phyloP scores from a whole-genome alignment of 306 rosid species.

The Castanospermum australe region DNA sequence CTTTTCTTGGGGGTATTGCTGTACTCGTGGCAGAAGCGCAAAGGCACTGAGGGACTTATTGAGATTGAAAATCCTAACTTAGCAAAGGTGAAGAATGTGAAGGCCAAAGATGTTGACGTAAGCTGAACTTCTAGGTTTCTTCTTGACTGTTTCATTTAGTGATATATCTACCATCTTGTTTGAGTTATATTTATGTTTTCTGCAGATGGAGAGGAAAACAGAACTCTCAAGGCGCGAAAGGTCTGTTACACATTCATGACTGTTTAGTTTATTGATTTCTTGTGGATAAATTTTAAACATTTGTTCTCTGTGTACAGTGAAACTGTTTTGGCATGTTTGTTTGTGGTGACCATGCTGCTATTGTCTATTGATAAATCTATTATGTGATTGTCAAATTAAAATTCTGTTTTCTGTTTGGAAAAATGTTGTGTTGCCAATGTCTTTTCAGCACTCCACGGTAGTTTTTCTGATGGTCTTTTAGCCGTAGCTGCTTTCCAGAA shows the following conservation, averaged over 20 bases:
- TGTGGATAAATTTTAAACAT: background rate
- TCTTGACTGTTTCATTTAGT: background rate
- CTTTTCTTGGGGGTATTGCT: background rate
- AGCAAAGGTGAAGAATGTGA: constrained; percentile 51
- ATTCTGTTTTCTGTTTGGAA: background rate
- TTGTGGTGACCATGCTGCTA: background rate
- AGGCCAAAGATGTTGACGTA: constrained; percentile 59
- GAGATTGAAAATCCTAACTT: constrained; percentile 77
- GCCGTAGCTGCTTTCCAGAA: background rate
- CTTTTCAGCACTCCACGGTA: background rate
- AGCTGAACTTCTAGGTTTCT: constrained; percentile 15
- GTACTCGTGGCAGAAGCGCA: constrained; percentile 48
- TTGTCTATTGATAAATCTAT: background rate
- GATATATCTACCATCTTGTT: background rate
- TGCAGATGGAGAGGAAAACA: constrained; percentile 53
- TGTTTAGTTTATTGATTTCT: background rate
- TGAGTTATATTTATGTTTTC: background rate
- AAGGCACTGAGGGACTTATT: constrained; percentile 62
- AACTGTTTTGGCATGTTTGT: background rate
- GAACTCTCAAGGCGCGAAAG: constrained; percentile 86
- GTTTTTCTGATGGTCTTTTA: background rate
- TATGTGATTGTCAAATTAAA: background rate
- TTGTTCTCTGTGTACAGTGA: background rate
- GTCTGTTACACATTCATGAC: constrained; percentile 24
- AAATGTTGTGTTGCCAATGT: background rate